Evolutionary conservation across 2,329 filamentous ascomycete genomes (phyloP), one percentile per base, ranked within the genome.

Genomic region (Aspergillus sp.): DNA sequence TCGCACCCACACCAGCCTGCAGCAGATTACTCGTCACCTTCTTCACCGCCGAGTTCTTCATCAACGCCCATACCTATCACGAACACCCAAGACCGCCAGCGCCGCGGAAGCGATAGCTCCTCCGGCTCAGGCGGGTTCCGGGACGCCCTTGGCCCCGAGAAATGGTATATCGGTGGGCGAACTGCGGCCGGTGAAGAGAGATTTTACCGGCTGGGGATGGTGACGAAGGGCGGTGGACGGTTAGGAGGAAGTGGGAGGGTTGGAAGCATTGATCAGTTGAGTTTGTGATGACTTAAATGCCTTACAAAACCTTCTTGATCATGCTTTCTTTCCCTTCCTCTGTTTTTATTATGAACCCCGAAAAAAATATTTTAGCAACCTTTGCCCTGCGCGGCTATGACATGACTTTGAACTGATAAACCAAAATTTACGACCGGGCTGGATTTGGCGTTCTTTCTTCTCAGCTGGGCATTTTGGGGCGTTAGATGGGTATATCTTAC

Each of bases 131-230:
- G 77, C 14, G 79, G 79, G 2, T 81, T 81, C 56, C 70, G 77
- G 7, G 79, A 81, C 65, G 75, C 77, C 0, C 58, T 80, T 9
- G 77, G 78, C 0, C 70, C 74, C 2, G 79, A 81, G 67, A 81
- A 81, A 62, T 81, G 79, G 79, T 82, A 81, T 66, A 78, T 82
- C 25, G 79, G 79, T 4, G 79, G 79, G 4, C 70, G 77, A 37
- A 80, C 76, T 21, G 73, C 76, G 11, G 71, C 66, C 15, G 79
- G 79, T 1, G 79, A 81, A 65, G 79, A 81, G 60, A 72, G 77
- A 49, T 80, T 80, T 56, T 81, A 81, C 56, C 72, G 76, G 8
- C 62, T 81, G 6, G 79, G 79, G 4, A 75, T 80, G 73, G 78
- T 81, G 21, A 79, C 76, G 5, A 78, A 74, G 57, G 75, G 73